Percentiles rank a stretch among this genome's conserved stretches.
phyloP scores from a whole-genome alignment of 2,329 filamentous ascomycete genomes.

The Alternaria triticimaculans region DNA sequence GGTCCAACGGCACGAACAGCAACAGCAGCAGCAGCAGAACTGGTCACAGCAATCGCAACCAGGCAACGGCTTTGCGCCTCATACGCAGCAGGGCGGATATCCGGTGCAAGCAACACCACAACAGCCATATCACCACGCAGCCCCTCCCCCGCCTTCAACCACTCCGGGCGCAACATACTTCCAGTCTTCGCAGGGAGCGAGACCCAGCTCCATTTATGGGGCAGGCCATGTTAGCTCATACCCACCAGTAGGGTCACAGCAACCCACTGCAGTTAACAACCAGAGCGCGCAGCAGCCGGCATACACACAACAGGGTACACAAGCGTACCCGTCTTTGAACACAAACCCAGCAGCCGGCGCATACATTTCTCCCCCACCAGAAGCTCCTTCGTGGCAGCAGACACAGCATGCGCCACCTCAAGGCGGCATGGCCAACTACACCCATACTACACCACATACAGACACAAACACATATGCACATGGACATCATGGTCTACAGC shows the following conservation, averaged over 20 bases:
- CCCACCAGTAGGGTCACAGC: conserved; percentile 12
- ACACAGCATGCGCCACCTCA: conserved; percentile 45
- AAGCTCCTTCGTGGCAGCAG: conserved; percentile 47
- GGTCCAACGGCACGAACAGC: conserved; percentile 30
- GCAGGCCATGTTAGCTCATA: conserved; percentile 26
- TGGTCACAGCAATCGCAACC: conserved; percentile 32
- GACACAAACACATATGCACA: conserved; percentile 36
- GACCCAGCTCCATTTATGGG: conserved; percentile 41
- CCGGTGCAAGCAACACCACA: conserved; percentile 26
- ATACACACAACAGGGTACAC: conserved; percentile 42
- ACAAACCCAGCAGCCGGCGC: conserved; percentile 45
- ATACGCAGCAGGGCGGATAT: conserved; percentile 36
- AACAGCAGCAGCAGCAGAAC: conserved; percentile 20
- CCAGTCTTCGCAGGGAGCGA: conserved; percentile 31
- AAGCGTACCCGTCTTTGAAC: conserved; percentile 44
- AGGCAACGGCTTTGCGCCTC: conserved; percentile 23
- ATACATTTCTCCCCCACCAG: conserved; percentile 46
- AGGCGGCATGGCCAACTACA: conserved; percentile 39
- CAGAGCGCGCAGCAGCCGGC: conserved; percentile 43
- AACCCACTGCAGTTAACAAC: conserved; percentile 32
- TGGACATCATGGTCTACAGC: conserved; percentile 31
- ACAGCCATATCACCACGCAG: conserved; percentile 36
- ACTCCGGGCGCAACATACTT: conserved; percentile 44
- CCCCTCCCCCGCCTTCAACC: conserved; percentile 38
- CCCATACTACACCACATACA: conserved; percentile 38